Percentiles rank a stretch among this genome's conserved stretches.
Evolutionary conservation across 202 grass and related monocot genomes (phyloP).

Genomic region (Saccharum hybrid): DNA sequence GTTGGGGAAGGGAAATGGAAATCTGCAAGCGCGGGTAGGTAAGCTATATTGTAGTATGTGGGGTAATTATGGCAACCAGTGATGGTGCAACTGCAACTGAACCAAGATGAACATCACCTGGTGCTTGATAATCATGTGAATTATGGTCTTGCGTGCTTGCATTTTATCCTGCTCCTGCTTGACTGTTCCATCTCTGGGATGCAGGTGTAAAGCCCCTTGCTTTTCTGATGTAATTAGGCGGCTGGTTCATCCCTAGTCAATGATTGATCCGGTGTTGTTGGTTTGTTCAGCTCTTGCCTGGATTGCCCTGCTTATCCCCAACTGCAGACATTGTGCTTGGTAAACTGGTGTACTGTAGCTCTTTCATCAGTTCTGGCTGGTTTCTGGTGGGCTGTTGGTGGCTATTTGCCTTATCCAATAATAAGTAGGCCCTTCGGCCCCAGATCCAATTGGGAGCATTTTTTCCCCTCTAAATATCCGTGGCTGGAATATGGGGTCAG

Average conservation of each 20-base stretch:
- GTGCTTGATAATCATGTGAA: slow-evolving; percentile 6
- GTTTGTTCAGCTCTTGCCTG: neutral
- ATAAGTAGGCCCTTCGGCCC: neutral
- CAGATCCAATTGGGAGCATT: neutral
- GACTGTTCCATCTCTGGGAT: neutral
- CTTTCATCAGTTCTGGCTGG: too few relatives aligned
- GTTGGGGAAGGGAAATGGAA: neutral
- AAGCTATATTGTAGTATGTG: neutral
- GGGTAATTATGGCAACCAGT: slow-evolving; percentile 10
- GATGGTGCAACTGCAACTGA: slow-evolving; percentile 11
- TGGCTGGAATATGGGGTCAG: neutral
- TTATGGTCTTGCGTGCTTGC: neutral
- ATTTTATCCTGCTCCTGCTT: neutral
- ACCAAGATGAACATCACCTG: slow-evolving; percentile 5
- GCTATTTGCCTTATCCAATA: neutral
- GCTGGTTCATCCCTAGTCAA: neutral
- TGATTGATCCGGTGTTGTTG: neutral
- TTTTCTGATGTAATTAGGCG: neutral
- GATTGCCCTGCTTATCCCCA: neutral
- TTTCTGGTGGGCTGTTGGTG: neutral
- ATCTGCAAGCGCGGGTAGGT: neutral
- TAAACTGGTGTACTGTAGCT: neutral
- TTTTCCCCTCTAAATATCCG: neutral
- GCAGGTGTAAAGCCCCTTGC: neutral
- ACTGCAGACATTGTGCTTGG: neutral